Conservation (phyloP, 768 basidiomycete species). For the Clitopilus hobsonii region DNA sequence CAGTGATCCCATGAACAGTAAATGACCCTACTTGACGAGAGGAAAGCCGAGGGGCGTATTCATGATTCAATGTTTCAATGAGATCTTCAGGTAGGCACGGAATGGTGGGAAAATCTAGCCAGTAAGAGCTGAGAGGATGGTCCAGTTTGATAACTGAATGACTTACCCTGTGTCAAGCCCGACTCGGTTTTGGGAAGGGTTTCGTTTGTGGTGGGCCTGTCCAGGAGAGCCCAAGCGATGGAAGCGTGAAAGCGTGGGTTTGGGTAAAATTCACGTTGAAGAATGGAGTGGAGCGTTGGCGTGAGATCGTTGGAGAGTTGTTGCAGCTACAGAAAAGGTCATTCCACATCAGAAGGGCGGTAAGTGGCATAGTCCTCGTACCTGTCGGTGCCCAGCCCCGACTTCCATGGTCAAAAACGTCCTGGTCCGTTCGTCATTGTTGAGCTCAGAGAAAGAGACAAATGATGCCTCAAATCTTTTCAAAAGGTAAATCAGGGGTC, state of each 20-base stretch:
- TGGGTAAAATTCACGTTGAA: slow-evolving; percentile 76
- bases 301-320: slow-evolving; percentile 50
- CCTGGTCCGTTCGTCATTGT: slow-evolving; percentile 78
- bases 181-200: not conserved
- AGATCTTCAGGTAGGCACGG: slow-evolving; percentile 44
- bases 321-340: slow-evolving; percentile 47
- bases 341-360: too few species aligned
- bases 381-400: slow-evolving; percentile 80
- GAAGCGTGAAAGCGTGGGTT: slow-evolving; percentile 86
- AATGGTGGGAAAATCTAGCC: slow-evolving; percentile 39
- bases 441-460: slow-evolving; percentile 61
- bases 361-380: slow-evolving; percentile 20
- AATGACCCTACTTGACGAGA: slow-evolving; percentile 43
- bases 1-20: slow-evolving; percentile 46
- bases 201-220: slow-evolving; percentile 13
- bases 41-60: slow-evolving; percentile 37
- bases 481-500: not conserved
- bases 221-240: slow-evolving; percentile 81
- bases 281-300: slow-evolving; percentile 52
- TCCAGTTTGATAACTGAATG: not conserved
- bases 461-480: slow-evolving; percentile 80
- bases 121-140: slow-evolving; percentile 6
- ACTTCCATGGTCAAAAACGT: slow-evolving; percentile 79
- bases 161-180: not conserved
- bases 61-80: slow-evolving; percentile 44